Conservation (phyloP, 805 yeast species). For the Yarrowia sp. region DNA sequence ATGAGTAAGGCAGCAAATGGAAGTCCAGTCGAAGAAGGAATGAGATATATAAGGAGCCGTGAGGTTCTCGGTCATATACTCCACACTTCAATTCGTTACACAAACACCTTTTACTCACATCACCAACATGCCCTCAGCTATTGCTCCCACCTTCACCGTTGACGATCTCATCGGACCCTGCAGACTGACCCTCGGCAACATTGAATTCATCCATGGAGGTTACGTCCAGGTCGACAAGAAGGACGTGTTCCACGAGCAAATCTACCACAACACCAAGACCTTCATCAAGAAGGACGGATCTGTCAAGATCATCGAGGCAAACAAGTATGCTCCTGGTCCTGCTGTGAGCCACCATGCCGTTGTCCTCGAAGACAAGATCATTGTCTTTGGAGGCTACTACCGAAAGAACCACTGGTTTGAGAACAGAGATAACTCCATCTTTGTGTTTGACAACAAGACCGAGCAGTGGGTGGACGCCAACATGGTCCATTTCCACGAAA, state of each 20-base stretch:
- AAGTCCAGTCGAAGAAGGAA: neutral
- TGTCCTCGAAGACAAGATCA: slow-evolving; percentile 35
- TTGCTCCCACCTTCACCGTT: slow-evolving; percentile 3
- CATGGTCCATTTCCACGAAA: slow-evolving; percentile 33
- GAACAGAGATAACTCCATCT: slow-evolving; percentile 37
- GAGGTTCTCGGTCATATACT: neutral
- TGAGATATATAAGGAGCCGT: neutral
- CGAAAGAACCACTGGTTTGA: slow-evolving; percentile 34
- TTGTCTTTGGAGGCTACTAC: slow-evolving; percentile 38
- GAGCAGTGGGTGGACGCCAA: slow-evolving; percentile 38
- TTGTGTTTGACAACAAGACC: slow-evolving; percentile 35
- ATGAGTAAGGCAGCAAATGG: slow-evolving; percentile 23
- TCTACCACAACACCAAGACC: slow-evolving; percentile 29
- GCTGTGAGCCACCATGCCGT: slow-evolving; percentile 38
- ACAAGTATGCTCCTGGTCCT: slow-evolving; percentile 29
- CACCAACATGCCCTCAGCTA: neutral
- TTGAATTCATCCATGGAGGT: slow-evolving; percentile 32
- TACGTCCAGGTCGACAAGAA: slow-evolving; percentile 32
- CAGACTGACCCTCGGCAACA: slow-evolving; percentile 25
- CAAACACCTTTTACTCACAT: neutral
- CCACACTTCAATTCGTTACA: neutral
- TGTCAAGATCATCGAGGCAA: slow-evolving; percentile 23
- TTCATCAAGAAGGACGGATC: slow-evolving; percentile 21
- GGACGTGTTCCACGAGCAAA: slow-evolving; percentile 35
- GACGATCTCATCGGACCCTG: slow-evolving; percentile 38